These are phyloP conservation scores for Saccharomyces mikatae DNA, from an alignment of 805 yeast species.

Conservation along the genomic window DNA sequence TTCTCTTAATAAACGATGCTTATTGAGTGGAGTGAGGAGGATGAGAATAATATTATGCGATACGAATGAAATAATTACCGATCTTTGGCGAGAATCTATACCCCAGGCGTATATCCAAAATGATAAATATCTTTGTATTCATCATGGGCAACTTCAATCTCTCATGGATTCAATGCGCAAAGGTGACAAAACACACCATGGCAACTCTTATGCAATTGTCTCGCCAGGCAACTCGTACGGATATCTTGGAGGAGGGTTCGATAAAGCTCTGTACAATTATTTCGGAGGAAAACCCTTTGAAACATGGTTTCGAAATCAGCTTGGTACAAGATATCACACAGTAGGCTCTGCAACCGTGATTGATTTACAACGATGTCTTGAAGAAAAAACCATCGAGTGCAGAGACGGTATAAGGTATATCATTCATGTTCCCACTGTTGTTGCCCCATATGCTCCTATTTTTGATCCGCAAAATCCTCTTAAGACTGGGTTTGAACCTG, in stretches of 20 bases:
- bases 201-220: slow-evolving; percentile 28
- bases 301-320: slow-evolving; percentile 20
- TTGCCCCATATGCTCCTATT: slow-evolving; percentile 19
- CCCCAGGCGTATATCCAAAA: slow-evolving; percentile 5
- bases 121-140: slow-evolving; percentile 6
- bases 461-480: slow-evolving; percentile 11
- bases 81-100: slow-evolving; percentile 11
- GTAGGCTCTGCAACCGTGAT: slow-evolving; percentile 22
- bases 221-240: slow-evolving; percentile 49
- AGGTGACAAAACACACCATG: not conserved
- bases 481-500: slow-evolving; percentile 21
- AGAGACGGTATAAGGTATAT: slow-evolving; percentile 16
- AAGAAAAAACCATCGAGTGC: slow-evolving; percentile 1
- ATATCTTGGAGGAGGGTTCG: slow-evolving; percentile 46
- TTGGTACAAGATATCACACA: slow-evolving; percentile 18
- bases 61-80: slow-evolving; percentile 11
- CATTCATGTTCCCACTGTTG: slow-evolving; percentile 29
- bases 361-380: slow-evolving; percentile 9
- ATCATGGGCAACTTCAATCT: slow-evolving; percentile 10
- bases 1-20: not conserved
- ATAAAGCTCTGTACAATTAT: slow-evolving; percentile 25
- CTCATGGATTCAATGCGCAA: slow-evolving; percentile 3
- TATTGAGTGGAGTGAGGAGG: not conserved
- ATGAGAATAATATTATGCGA: slow-evolving; percentile 17
- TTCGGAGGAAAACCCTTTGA: slow-evolving; percentile 26